Base-by-base conservation (phyloP, 2,329 filamentous ascomycete species). In the Fusarium phyllophilum region DNA sequence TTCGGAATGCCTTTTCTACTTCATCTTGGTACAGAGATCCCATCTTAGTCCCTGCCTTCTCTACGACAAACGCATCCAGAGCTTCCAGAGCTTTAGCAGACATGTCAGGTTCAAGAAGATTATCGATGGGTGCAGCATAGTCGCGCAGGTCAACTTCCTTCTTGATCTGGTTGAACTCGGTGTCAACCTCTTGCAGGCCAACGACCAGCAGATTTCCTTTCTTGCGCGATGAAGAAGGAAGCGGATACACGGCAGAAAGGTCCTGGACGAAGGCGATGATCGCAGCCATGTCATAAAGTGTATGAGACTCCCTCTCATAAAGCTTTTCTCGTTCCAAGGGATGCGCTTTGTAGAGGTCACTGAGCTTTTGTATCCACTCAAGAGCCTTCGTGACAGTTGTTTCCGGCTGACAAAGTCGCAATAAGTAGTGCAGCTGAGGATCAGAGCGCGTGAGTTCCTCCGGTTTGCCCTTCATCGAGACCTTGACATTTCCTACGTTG, bases 21-120 rank as follows among this genome's bases (percentile, higher is more conserved):
- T 85, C 58, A 49, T 86, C 83, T 49, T 85, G 78, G 67, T 87
- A 88, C 1, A 87, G 73, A 46, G 81, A 81, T 3, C 82, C 83
- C 20, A 87, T 67, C n/a, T 79, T 84, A 0, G 80, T 78, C 5
- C 85, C 85, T 0, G 80, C 70, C 33, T 83, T 84, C 1, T 83
- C 77, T 3, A 78, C 41, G 7, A 87, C 63, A 51, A 84, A 84
- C 15, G 73, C 29, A 41, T 86, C 80, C 0, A 88, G 77, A 0
- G 74, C 67, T 6, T 77, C 75, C 9, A 87, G 73, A 5, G 85
- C 83, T 0, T 67, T 69, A 6, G 78, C 68, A 1, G 83, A 78
- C 78, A 84, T 80, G 0, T 81, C 82, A 1, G 84, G 83, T 59
- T 86, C 81, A 0, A 82, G 66, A 0, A 87, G 79, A 13, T 85